These are phyloP conservation scores for Pseudomonodictys pantanalensis DNA, from an alignment of 495 filamentous ascomycete genomes.

Conservation along the genomic window DNA sequence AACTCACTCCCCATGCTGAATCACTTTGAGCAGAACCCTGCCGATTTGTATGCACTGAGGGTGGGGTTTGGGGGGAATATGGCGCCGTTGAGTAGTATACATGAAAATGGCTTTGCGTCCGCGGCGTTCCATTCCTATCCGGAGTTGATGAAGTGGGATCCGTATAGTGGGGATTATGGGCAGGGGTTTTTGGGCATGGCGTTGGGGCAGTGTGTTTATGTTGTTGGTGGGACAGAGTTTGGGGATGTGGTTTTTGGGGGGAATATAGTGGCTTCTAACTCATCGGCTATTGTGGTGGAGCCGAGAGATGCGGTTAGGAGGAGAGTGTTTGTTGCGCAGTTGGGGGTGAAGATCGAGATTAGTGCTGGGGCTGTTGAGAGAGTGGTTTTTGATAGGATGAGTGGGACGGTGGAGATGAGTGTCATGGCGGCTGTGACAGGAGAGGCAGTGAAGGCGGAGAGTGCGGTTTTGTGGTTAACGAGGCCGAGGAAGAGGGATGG, in stretches of 20 bases:
- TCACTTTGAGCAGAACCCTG: constrained; percentile 45
- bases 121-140: constrained; percentile 53
- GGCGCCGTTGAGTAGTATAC: constrained; percentile 52
- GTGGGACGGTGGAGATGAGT: background rate
- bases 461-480: background rate
- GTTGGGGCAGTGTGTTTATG: constrained; percentile 46
- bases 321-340: constrained; percentile 43
- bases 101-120: constrained; percentile 49
- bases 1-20: constrained; percentile 51
- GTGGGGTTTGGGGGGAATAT: constrained; percentile 48
- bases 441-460: background rate
- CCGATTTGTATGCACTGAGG: constrained; percentile 39
- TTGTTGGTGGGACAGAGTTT: constrained; percentile 43
- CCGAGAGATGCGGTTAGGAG: constrained; percentile 45
- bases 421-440: background rate
- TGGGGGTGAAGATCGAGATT: constrained; percentile 40
- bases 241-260: constrained; percentile 49
- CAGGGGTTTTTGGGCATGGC: constrained; percentile 49
- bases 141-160: constrained; percentile 51
- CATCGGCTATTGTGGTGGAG: constrained; percentile 34
- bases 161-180: constrained; percentile 54
- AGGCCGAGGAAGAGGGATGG: no score
- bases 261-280: constrained; percentile 23
- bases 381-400: background rate
- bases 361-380: constrained; percentile 45